Evolutionary conservation across 2,329 filamentous ascomycete species (phyloP), one percentile per base, ranked within the genome.

Genomic region (Diplodia sapinea): DNA sequence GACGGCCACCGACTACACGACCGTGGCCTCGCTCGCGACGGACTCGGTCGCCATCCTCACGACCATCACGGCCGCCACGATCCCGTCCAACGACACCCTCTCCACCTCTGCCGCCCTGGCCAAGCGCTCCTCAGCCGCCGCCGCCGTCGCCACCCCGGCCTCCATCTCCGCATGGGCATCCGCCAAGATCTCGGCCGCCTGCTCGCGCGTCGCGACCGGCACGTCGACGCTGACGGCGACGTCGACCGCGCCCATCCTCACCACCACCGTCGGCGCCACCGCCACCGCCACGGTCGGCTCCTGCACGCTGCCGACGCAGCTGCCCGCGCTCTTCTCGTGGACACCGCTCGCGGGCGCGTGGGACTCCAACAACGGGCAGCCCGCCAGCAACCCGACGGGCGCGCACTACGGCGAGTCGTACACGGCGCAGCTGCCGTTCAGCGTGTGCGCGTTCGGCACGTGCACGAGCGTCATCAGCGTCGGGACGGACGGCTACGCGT

Each of bases 181-280:
- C 0, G 9, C n/a, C 23, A 62, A 62, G 57, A 51, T 62, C 43
- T 51, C 43, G 0, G 57, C 43, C 15, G 57, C 57, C 1, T 62
- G 57, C 57, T 62, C 57, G 26, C 26, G n/a, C 15, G 29, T 62
- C 17, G 57, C 57, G 3, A 62, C 57, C 2, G 57, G 43, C 5
- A 51, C 43, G 11, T 7, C 23, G 2, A 50, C 43, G 6, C 5
- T 23, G 6, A 62, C 43, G 6, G 3, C 40, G 15, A 50, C 57
- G 7, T 49, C 57, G 1, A 47, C 36, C 13, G 36, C 20, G 2
- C 17, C 38, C 4, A 11, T 23, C 4, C 36, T 43, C 11, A 47
- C 56, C 20, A 61, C 38, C 4, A 49, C 56, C 56, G 15, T 31
- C 38, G n/a, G 15, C 20, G 15, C 40, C 23, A 29, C 40, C 1